phyloP scores from a whole-genome alignment of 805 yeast species.

The Metschnikowia corniflorae region DNA sequence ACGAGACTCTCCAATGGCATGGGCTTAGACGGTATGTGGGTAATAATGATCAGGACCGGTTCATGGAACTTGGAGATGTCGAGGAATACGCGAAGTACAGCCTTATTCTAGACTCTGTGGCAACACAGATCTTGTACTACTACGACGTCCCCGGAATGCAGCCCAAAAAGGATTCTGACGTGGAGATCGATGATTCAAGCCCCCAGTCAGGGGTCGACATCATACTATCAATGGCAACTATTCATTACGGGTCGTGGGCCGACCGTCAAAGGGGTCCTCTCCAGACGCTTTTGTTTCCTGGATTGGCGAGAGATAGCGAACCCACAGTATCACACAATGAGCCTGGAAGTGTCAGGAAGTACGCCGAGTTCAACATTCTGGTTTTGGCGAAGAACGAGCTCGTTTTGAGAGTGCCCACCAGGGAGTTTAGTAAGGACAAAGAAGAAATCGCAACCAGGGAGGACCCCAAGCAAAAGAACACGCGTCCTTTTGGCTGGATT shows the following conservation, averaged over 20 bases:
- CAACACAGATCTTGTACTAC: constrained; percentile 53
- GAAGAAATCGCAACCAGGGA: constrained; percentile 17
- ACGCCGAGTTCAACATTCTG: constrained; percentile 53
- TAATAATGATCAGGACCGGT: constrained; percentile 28
- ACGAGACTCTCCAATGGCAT: constrained; percentile 51
- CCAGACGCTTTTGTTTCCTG: constrained; percentile 67
- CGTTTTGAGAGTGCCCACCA: constrained; percentile 70
- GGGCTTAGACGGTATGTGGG: constrained; percentile 73
- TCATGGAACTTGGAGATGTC: constrained; percentile 35
- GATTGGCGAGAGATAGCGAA: constrained; percentile 52
- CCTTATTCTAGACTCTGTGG: constrained; percentile 59
- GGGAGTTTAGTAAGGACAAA: constrained; percentile 78
- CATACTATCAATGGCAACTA: constrained; percentile 53
- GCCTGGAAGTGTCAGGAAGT: constrained; percentile 53
- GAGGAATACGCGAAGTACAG: constrained; percentile 81
- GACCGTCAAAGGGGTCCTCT: constrained; percentile 74
- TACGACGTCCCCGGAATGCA: constrained; percentile 66
- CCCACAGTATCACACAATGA: constrained; percentile 19
- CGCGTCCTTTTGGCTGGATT: constrained; percentile 82
- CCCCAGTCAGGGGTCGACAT: constrained; percentile 56
- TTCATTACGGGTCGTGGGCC: constrained; percentile 95
- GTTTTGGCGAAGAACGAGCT: constrained; percentile 62
- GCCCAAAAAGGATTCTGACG: background rate
- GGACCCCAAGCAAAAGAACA: constrained; percentile 10
- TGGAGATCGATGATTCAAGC: constrained; percentile 1